Evolutionary conservation across 768 basidiomycete genomes (phyloP).

Genomic region (Boletus rubropictus): DNA sequence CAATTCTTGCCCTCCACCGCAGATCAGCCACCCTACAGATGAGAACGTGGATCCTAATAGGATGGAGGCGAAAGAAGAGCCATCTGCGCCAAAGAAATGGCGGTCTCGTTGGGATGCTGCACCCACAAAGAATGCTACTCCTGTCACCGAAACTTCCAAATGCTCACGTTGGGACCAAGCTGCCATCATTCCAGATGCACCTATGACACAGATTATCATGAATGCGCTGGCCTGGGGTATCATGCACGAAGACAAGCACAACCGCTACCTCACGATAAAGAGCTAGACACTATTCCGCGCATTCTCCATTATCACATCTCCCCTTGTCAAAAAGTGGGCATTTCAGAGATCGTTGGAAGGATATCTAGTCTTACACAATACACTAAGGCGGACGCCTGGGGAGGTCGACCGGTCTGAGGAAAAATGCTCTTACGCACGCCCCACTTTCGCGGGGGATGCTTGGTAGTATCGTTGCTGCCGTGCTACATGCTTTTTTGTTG

Average conservation of each 20-base stretch:
- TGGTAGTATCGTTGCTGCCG: too few species aligned
- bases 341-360: conserved; percentile 89
- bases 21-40: too few species aligned
- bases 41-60: conserved; percentile 62
- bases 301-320: conserved; percentile 97
- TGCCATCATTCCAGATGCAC: conserved; percentile 62
- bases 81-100: conserved; percentile 80
- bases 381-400: too few species aligned
- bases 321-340: conserved; percentile 97
- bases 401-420: too few species aligned
- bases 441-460: too few species aligned
- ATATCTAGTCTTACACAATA: too few species aligned
- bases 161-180: conserved; percentile 97
- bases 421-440: too few species aligned
- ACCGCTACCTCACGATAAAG: conserved; percentile 92
- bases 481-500: too few species aligned
- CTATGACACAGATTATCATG: conserved; percentile 81
- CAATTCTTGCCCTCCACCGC: too few species aligned
- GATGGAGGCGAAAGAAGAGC: conserved; percentile 65
- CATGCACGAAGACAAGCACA: conserved; percentile 91
- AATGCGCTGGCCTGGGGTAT: conserved; percentile 76
- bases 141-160: conserved; percentile 66
- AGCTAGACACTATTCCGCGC: conserved; percentile 91
- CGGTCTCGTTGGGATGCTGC: conserved; percentile 96
- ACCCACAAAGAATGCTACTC: conserved; percentile 55